Evolutionary conservation across 495 filamentous ascomycete genomes (phyloP), one percentile per base, ranked within the genome.

Genomic region (Halenospora varia): DNA sequence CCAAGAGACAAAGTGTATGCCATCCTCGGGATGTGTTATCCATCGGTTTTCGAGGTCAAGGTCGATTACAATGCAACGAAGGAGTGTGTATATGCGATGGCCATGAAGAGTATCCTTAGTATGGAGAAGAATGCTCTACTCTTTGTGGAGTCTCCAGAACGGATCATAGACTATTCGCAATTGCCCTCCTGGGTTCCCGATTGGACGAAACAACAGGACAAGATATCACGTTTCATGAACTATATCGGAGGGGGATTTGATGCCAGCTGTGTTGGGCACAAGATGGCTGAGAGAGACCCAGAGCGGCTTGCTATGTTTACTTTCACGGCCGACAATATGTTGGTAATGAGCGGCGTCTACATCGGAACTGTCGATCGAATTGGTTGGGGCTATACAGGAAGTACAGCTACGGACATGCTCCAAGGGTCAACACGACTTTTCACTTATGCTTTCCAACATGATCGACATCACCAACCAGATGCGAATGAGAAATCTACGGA

Each of bases 1-100:
- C 10, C 17, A 54, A 59, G 56, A 53, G 47, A 59, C 50, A 40
- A 44, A 29, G 26, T 53, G 41, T 40, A 59, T 23, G 49, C 49
- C 15, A 17, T 53, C 29, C 29, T 40, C 56, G 29, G 48, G 15
- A 22, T 22, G 15, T 22, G 15, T 18, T 15, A 26, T 25, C 18
- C 15, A 24, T 22, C 15, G 9, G 24, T 8, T 13, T 6, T 50
- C 13, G 48, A 22, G 11, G 10, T 50, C 6, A 22, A 50, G 18
- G 17, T 22, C 9, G 48, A 50, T 17, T 50, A 50, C 48, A 22
- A n/a, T 15, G 22, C 15, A 26, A 22, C 48, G 8, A 20, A n/a
- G 24, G 15, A 22, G 9, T 22, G 22, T 9, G 17, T 50, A 50
- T 50, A 20, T 25, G 8, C 13, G 15, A 22, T 18, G 15, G 22